phyloP scores from a whole-genome alignment of 495 filamentous ascomycete species.

The Podospora didyma region DNA sequence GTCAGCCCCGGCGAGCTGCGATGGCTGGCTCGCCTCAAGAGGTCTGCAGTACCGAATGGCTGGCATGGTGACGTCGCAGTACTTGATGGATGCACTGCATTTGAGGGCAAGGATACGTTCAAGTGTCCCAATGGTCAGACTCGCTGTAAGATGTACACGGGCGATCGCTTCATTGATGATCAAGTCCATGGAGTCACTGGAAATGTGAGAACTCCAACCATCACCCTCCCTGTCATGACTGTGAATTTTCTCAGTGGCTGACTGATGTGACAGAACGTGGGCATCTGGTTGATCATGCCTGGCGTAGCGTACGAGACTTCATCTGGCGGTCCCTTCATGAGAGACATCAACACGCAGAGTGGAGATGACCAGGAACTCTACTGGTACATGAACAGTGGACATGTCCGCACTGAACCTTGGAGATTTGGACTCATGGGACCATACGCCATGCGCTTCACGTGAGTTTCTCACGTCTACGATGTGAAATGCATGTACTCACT shows the following conservation, averaged over 20 bases:
- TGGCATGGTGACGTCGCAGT: constrained; percentile 38
- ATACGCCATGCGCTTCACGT: constrained; percentile 55
- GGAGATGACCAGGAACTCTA: constrained; percentile 52
- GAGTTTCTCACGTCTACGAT: constrained; percentile 21
- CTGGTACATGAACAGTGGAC: constrained; percentile 61
- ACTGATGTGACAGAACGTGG: constrained; percentile 19
- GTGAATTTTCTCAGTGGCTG: background rate
- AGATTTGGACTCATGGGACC: constrained; percentile 58
- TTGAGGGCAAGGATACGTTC: constrained; percentile 59
- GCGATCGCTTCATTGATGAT: constrained; percentile 59
- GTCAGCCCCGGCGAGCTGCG: constrained; percentile 54
- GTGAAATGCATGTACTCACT: constrained; percentile 18
- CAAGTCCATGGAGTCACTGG: constrained; percentile 47
- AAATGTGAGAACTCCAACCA: constrained; percentile 12
- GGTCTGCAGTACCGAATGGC: constrained; percentile 50
- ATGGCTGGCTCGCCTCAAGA: constrained; percentile 52
- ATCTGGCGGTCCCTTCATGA: constrained; percentile 51
- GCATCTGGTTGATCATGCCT: constrained; percentile 44
- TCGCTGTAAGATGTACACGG: constrained; percentile 61
- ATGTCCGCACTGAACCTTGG: constrained; percentile 55
- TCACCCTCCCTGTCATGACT: background rate
- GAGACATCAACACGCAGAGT: constrained; percentile 59
- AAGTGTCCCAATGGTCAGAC: constrained; percentile 50
- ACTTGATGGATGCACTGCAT: constrained; percentile 39
- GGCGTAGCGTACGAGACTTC: constrained; percentile 37